Evolutionary conservation across 2,329 filamentous ascomycete genomes (phyloP).

Genomic region (Pseudofabraea citricarpa): DNA sequence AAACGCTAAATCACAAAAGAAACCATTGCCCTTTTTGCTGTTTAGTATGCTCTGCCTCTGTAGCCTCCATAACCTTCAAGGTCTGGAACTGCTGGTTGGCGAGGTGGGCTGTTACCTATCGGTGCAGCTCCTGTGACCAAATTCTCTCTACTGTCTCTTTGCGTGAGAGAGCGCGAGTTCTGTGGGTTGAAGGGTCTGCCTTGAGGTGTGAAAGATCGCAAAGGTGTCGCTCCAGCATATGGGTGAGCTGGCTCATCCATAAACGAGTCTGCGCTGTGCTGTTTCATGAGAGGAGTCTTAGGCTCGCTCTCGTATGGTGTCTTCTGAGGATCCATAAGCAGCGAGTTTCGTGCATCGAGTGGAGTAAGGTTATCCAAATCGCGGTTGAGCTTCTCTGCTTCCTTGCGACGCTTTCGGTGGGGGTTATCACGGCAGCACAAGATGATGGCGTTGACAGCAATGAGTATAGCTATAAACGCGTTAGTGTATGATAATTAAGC

Average conservation of each 20-base stretch:
- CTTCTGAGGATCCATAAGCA: conserved; percentile 45
- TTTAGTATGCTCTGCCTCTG: conserved; percentile 22
- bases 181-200: conserved; percentile 1
- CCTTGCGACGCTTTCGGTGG: conserved; percentile 82
- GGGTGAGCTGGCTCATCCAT: conserved; percentile 25
- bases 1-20: conserved; percentile 1
- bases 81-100: conserved; percentile 15
- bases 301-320: conserved; percentile 15
- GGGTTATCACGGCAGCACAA: conserved; percentile 83
- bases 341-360: conserved; percentile 79
- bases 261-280: conserved; percentile 17
- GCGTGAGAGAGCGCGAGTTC: conserved; percentile 6
- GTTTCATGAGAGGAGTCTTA: conserved; percentile 15
- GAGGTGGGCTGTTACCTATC: conserved; percentile 17
- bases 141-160: conserved; percentile 15
- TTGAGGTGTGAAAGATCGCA: conserved; percentile 11
- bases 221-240: conserved; percentile 19
- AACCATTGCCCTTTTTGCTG: background rate
- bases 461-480: no score
- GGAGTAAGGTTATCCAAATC: conserved; percentile 81
- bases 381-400: conserved; percentile 76
- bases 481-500: no score
- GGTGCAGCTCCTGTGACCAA: conserved; percentile 20
- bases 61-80: conserved; percentile 16
- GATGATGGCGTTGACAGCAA: conserved; percentile 83